These are phyloP conservation scores for Penicillium sp. DNA, from an alignment of 2,329 filamentous ascomycete species.

Conservation along the genomic window DNA sequence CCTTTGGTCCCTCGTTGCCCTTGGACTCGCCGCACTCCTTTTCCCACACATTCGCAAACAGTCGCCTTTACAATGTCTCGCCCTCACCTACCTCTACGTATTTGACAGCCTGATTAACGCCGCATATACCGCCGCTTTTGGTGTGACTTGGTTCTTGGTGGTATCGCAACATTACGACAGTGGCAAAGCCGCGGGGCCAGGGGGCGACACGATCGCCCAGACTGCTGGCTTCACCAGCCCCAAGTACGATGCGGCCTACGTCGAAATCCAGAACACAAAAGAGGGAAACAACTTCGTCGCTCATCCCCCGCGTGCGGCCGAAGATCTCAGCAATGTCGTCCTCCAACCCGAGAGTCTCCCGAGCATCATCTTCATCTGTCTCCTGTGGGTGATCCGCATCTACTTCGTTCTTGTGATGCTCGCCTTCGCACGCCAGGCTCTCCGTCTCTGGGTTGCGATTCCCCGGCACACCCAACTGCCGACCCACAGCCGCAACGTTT, in stretches of 20 bases:
- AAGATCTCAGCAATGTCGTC: conserved; percentile 62
- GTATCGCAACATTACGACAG: conserved; percentile 57
- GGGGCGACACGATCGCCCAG: conserved; percentile 58
- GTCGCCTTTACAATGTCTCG: conserved; percentile 73
- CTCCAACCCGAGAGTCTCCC: conserved; percentile 66
- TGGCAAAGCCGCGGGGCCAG: conserved; percentile 46
- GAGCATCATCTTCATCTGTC: conserved; percentile 72
- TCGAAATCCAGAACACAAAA: conserved; percentile 48
- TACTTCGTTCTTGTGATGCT: conserved; percentile 85
- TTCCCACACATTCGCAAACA: conserved; percentile 77
- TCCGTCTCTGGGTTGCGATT: conserved; percentile 59
- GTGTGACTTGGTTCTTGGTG: conserved; percentile 81
- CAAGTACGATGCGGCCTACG: conserved; percentile 58
- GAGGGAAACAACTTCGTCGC: conserved; percentile 50
- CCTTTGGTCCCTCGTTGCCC: conserved; percentile 74
- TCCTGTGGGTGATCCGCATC: conserved; percentile 70
- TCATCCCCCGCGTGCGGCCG: conserved; percentile 43
- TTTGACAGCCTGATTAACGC: conserved; percentile 80
- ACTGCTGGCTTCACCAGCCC: conserved; percentile 65
- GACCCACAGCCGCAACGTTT: conserved; percentile 44
- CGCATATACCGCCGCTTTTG: conserved; percentile 78
- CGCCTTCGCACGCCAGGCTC: conserved; percentile 73
- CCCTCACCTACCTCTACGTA: conserved; percentile 80
- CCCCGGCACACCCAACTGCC: conserved; percentile 41
- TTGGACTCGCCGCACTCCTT: conserved; percentile 66